A percentile compares a stretch with the other conserved stretches of the same genome.
phyloP scores from a whole-genome alignment of 2,329 filamentous ascomycete genomes.

The Juglanconis sp. region DNA sequence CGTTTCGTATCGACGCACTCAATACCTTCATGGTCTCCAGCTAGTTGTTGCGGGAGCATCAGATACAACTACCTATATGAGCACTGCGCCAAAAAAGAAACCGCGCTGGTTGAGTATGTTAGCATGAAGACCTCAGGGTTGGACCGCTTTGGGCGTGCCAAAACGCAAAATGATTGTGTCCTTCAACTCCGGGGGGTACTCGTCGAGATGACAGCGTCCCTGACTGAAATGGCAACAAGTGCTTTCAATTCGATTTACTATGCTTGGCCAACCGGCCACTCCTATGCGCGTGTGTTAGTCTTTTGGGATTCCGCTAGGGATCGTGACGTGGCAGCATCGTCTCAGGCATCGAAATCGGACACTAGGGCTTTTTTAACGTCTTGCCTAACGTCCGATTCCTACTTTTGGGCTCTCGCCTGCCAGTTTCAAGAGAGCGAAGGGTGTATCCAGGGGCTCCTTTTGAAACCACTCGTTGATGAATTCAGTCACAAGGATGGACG shows the following conservation, averaged over 20 bases:
- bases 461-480: neutral
- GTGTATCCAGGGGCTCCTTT: neutral
- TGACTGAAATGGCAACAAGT: too few species aligned
- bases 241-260: neutral
- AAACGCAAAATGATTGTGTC: neutral
- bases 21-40: neutral
- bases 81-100: too few species aligned
- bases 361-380: too few species aligned
- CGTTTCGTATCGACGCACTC: neutral
- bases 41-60: neutral
- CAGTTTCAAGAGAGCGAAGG: too few species aligned
- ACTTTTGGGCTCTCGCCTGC: too few species aligned
- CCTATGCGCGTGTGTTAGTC: neutral
- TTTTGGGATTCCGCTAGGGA: too few species aligned
- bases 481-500: neutral
- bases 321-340: too few species aligned
- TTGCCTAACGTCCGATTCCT: too few species aligned
- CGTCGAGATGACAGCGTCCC: neutral
- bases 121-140: neutral
- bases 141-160: neutral
- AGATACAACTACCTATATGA: too few species aligned
- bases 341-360: too few species aligned
- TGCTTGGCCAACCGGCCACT: too few species aligned
- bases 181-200: constrained; percentile 1
- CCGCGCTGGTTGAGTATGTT: neutral